Conservation (phyloP, 768 basidiomycete genomes). For the Hemileccinum rubropunctum region DNA sequence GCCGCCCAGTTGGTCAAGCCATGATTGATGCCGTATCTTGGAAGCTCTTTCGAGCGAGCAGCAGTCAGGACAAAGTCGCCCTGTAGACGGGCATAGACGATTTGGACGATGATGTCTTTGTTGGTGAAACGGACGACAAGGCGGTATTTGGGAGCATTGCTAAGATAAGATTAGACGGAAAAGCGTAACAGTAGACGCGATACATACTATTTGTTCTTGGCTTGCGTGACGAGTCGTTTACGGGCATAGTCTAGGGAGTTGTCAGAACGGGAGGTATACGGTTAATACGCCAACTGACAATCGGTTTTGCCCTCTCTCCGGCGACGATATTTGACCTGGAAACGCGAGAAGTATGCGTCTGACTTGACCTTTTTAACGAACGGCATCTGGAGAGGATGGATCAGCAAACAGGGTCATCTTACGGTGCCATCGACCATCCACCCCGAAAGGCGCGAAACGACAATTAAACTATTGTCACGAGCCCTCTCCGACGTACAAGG, state of each 20-base stretch:
- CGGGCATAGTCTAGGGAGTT: constrained; percentile 84
- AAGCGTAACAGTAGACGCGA: neutral
- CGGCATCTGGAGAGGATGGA: constrained; percentile 59
- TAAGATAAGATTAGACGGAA: constrained; percentile 26
- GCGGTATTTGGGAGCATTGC: constrained; percentile 97
- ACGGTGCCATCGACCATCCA: constrained; percentile 29
- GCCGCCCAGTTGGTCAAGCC: constrained; percentile 99
- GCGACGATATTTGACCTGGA: constrained; percentile 98
- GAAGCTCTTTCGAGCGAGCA: constrained; percentile 89
- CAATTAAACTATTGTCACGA: neutral
- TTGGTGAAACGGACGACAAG: constrained; percentile 99
- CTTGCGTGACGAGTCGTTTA: constrained; percentile 94
- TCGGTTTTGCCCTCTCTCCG: constrained; percentile 99
- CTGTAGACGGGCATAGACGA: constrained; percentile 95
- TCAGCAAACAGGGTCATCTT: constrained; percentile 29
- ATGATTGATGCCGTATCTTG: constrained; percentile 94
- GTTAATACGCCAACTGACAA: constrained; percentile 50
- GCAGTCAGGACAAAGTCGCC: constrained; percentile 92
- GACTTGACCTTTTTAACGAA: constrained; percentile 98
- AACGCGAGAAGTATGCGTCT: constrained; percentile 95
- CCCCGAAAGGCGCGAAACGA: constrained; percentile 9
- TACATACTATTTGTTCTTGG: constrained; percentile 97
- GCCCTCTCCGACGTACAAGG: neutral
- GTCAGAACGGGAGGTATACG: constrained; percentile 3
- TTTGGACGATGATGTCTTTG: constrained; percentile 91